Evolutionary conservation across 148 eudicot genomes (phyloP), one percentile per base, ranked within the genome.

Genomic region (Tetragonia tetragonoides): DNA sequence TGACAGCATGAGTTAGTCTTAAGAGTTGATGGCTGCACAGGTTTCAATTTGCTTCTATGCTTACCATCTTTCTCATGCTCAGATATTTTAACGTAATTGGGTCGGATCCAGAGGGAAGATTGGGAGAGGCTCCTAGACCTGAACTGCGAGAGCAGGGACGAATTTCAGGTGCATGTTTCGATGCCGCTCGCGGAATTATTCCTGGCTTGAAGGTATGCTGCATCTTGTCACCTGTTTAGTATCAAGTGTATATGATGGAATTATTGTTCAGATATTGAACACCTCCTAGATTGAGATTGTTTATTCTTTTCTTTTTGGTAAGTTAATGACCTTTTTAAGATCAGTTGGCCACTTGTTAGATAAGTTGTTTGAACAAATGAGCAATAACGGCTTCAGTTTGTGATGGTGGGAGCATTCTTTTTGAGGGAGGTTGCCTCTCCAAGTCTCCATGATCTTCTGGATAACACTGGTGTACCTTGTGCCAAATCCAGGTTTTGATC

Each of bases 1-100:
- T 17, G 21, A 10, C 64, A n/a, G n/a, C n/a, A 20, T 17, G 21
- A 10, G 4, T 71, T 47, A 61, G 24, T 21, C 57, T 46, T 41
- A 6, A 70, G 38, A 5, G 38, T 71, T 71, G 72, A 40, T 79
- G 77, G 34, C 67, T 79, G 38, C 51, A 18, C 59, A 14, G 57
- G 57, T 41, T 79, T 70, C 7, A 11, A 39, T 42, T 34, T 57
- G 34, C 75, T 60, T 28, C 7, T 56, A 24, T 20, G 67, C 54
- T 23, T 56, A 44, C 1, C 28, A 15, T 41, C 41, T 41, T 62
- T 66, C 47, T 20, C 68, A 56, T 75, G 39, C 79, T 68, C 89
- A 95, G 99, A 75, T 95, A 95, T 85, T 95, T 95, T 80, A 95
- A 95, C 78, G 99, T 95, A 46, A 95, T 95, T 81, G 99, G 99